Percentiles rank a stretch among this genome's conserved stretches.
phyloP scores from a whole-genome alignment of 805 yeast species.

The Kuraishia piskuri region DNA sequence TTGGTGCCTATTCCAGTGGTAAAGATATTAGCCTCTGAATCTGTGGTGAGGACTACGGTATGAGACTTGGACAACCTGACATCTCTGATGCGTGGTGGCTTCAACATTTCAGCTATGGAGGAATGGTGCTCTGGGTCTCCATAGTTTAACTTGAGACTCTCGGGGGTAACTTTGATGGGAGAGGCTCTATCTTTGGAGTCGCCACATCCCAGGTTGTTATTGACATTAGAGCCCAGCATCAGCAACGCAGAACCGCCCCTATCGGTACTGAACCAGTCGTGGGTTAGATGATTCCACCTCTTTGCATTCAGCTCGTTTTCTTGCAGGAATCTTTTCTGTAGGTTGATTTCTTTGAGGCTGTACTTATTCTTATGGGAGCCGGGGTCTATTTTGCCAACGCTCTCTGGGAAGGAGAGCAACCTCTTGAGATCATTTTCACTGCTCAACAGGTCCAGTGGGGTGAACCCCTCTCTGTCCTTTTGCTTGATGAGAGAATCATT shows the following conservation, averaged over 20 bases:
- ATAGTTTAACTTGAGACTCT: slow-evolving; percentile 14
- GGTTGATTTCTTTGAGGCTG: slow-evolving; percentile 16
- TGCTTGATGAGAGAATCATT: slow-evolving; percentile 32
- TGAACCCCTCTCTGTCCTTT: slow-evolving; percentile 62
- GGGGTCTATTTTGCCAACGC: slow-evolving; percentile 11
- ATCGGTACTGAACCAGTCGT: not conserved
- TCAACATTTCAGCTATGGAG: slow-evolving; percentile 16
- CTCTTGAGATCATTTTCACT: slow-evolving; percentile 34
- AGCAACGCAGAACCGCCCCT: not conserved
- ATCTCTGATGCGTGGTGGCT: slow-evolving; percentile 36
- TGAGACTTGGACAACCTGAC: slow-evolving; percentile 58
- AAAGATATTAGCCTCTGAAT: slow-evolving; percentile 34
- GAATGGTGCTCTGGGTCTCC: slow-evolving; percentile 13
- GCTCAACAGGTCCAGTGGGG: slow-evolving; percentile 62
- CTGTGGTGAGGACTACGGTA: slow-evolving; percentile 48
- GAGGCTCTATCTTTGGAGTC: slow-evolving; percentile 3
- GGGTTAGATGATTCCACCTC: slow-evolving; percentile 1
- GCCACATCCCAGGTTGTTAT: not conserved
- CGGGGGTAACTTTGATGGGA: slow-evolving; percentile 9
- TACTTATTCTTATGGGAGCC: not conserved
- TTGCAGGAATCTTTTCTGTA: slow-evolving; percentile 15
- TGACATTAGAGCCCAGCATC: not conserved
- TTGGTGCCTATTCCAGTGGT: slow-evolving; percentile 61
- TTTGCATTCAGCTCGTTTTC: slow-evolving; percentile 3
- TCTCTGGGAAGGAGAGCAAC: slow-evolving; percentile 21